Percentiles rank a stretch among this genome's conserved stretches.
Conservation (phyloP, 1,139 yeast species). For the Arxiozyma bovina region DNA sequence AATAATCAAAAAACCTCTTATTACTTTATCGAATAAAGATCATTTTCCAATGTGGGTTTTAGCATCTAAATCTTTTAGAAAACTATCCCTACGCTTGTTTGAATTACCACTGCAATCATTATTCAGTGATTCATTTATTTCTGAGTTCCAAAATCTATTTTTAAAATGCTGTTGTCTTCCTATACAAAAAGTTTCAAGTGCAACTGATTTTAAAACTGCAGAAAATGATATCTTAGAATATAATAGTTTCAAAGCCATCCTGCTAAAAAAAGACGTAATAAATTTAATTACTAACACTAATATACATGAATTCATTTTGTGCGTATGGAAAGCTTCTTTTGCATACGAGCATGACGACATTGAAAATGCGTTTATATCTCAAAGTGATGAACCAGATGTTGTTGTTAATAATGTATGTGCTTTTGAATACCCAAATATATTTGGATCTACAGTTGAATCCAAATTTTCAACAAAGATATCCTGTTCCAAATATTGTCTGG, state of each 20-base stretch:
- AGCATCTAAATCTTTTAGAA: slow-evolving; percentile 34
- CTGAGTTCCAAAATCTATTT: slow-evolving; percentile 18
- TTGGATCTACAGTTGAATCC: slow-evolving; percentile 43
- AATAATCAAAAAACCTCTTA: slow-evolving; percentile 34
- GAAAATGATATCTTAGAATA: slow-evolving; percentile 43
- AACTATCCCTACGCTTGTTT: slow-evolving; percentile 37
- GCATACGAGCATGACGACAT: slow-evolving; percentile 42
- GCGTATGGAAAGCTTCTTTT: slow-evolving; percentile 43
- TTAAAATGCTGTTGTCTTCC: slow-evolving; percentile 17
- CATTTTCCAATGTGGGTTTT: slow-evolving; percentile 29
- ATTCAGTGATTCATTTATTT: slow-evolving; percentile 12
- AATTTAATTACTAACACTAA: slow-evolving; percentile 27
- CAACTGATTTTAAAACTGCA: slow-evolving; percentile 36
- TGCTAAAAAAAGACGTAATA: slow-evolving; percentile 36
- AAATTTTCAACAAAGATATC: slow-evolving; percentile 32
- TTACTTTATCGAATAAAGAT: slow-evolving; percentile 27
- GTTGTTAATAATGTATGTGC: slow-evolving; percentile 28
- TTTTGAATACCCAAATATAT: slow-evolving; percentile 33
- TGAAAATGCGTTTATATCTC: slow-evolving; percentile 33
- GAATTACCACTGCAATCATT: slow-evolving; percentile 33
- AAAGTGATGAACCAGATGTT: slow-evolving; percentile 26
- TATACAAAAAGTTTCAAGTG: slow-evolving; percentile 15
- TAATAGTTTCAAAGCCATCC: slow-evolving; percentile 34
- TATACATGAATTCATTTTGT: slow-evolving; percentile 38
- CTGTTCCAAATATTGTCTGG: slow-evolving; percentile 42